Evolutionary conservation across 225 moss, liverwort and hornwort species (phyloP).

Genomic region (Sphagnum contortum): DNA sequence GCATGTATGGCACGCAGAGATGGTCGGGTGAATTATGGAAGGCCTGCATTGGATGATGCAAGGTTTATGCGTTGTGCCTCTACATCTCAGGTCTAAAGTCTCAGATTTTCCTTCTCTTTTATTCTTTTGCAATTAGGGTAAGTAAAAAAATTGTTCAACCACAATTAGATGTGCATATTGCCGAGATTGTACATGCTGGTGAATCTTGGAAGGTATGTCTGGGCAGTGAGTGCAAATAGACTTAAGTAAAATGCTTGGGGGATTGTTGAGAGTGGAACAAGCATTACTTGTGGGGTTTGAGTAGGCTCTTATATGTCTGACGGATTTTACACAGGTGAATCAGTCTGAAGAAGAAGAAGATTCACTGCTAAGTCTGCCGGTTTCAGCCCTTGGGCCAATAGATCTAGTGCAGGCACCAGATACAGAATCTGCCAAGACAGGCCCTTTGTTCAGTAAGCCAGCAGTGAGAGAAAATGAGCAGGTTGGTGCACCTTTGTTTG

Average conservation of each 20-base stretch:
- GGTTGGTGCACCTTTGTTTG: slow-evolving; percentile 54
- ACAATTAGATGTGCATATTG: background rate
- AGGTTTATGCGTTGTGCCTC: slow-evolving; percentile 39
- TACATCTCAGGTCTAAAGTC: slow-evolving; percentile 13
- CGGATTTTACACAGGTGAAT: slow-evolving; percentile 18
- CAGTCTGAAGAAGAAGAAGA: slow-evolving; percentile 21
- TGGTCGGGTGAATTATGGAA: slow-evolving; percentile 26
- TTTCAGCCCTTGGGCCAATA: slow-evolving; percentile 17
- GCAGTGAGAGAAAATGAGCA: slow-evolving; percentile 16
- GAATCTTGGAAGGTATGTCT: background rate
- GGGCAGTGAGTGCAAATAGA: background rate
- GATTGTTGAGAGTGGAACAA: too few species aligned
- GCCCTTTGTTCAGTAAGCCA: slow-evolving; percentile 34
- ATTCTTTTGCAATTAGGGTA: background rate
- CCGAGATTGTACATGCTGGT: background rate
- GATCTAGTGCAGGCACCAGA: slow-evolving; percentile 17
- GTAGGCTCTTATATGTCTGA: background rate
- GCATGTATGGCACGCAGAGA: slow-evolving; percentile 35
- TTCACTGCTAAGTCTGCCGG: slow-evolving; percentile 1
- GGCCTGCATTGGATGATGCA: slow-evolving; percentile 35
- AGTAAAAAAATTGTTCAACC: background rate
- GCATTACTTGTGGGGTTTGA: background rate
- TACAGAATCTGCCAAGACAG: slow-evolving; percentile 4
- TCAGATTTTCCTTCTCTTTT: background rate
- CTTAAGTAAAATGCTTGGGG: background rate